phyloP scores from a whole-genome alignment of 108 stramenopile genomes.

The Fistulifera solaris region DNA sequence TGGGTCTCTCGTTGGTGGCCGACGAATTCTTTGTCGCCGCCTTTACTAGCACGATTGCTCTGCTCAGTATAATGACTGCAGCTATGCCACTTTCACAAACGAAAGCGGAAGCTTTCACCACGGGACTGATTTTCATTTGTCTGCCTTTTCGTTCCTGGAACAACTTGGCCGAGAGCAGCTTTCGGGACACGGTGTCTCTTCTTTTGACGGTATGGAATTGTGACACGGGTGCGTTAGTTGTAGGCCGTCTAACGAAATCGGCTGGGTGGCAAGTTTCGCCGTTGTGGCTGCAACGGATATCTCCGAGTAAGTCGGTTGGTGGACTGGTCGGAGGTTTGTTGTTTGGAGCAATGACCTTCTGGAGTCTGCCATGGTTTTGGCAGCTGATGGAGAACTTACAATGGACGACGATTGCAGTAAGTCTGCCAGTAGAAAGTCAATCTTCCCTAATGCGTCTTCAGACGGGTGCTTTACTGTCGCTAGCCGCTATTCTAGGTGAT shows the following conservation, averaged over 20 bases:
- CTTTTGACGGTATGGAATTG: constrained; percentile 72
- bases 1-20: neutral
- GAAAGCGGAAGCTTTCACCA: constrained; percentile 2
- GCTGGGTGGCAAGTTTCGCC: constrained; percentile 7
- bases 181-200: constrained; percentile 36
- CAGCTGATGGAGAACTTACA: neutral
- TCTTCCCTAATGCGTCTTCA: constrained; percentile 7
- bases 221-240: constrained; percentile 70
- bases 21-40: neutral
- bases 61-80: constrained; percentile 10
- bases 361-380: constrained; percentile 9
- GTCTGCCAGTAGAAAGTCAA: neutral
- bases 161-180: constrained; percentile 15
- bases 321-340: constrained; percentile 38
- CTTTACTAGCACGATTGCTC: neutral
- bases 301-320: constrained; percentile 39
- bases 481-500: constrained; percentile 68
- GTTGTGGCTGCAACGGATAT: constrained; percentile 23
- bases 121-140: constrained; percentile 48
- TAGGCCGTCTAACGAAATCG: constrained; percentile 34
- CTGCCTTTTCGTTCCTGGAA: constrained; percentile 55
- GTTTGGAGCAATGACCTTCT: constrained; percentile 23
- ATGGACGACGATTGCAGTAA: neutral
- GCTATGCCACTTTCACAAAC: neutral
- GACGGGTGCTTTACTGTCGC: constrained; percentile 42